Evolutionary conservation across 1,284 basidiomycete genomes (phyloP).

Genomic region (Ceratobasidium sp.): DNA sequence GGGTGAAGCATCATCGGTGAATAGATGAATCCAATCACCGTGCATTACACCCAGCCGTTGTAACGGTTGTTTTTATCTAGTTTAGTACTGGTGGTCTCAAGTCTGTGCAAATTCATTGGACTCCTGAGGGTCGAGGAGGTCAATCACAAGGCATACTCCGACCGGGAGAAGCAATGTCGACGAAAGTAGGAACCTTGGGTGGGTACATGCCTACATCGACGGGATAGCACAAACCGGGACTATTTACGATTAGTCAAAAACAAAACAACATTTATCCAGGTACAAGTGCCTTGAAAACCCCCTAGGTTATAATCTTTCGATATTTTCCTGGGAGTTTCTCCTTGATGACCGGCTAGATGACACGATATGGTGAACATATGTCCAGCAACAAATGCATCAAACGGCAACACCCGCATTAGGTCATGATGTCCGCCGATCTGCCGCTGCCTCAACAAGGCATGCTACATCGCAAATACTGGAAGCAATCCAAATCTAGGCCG

Average conservation of each 20-base stretch:
- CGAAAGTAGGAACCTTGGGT: background rate
- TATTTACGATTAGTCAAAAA: no score
- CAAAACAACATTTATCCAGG: background rate
- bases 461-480: background rate
- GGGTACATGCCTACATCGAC: background rate
- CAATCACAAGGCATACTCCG: background rate
- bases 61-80: background rate
- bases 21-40: background rate
- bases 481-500: background rate
- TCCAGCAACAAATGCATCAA: no score
- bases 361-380: background rate
- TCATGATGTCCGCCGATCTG: background rate
- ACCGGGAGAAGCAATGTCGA: background rate
- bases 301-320: background rate
- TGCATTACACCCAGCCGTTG: background rate
- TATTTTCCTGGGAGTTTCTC: background rate
- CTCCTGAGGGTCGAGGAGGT: no score
- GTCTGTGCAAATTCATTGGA: no score
- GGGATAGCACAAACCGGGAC: no score
- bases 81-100: background rate
- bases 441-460: background rate
- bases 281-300: background rate
- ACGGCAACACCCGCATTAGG: constrained; percentile 21
- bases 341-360: background rate
- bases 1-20: background rate